phyloP scores from a whole-genome alignment of 176 grass and related monocot species.

The Carex scoparia region DNA sequence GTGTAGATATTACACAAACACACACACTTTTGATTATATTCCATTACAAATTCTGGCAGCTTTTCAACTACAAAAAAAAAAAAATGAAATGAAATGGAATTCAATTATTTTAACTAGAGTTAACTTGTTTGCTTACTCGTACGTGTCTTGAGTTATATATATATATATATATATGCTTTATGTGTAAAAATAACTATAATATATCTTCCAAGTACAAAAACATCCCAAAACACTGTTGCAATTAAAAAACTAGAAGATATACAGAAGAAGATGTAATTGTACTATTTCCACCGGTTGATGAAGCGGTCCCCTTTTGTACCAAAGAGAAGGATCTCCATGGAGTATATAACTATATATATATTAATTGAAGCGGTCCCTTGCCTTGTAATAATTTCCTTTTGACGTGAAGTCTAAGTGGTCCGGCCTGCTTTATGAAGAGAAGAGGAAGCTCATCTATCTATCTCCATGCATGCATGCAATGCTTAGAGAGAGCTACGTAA shows the following conservation, averaged over 20 bases:
- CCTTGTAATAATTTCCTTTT: slow-evolving; percentile 12
- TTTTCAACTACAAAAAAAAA: too few relatives aligned
- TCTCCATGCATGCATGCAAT: background rate
- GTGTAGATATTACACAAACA: too few relatives aligned
- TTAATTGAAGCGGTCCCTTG: background rate
- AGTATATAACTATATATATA: background rate
- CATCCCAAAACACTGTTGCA: background rate
- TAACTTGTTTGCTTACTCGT: too few relatives aligned
- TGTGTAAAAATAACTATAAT: too few relatives aligned
- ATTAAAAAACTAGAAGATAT: background rate
- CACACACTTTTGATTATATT: too few relatives aligned
- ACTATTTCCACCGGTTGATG: background rate
- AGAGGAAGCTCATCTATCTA: background rate
- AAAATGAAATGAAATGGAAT: too few relatives aligned
- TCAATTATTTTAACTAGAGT: too few relatives aligned
- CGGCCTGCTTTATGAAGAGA: background rate
- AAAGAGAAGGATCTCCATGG: slow-evolving; percentile 12
- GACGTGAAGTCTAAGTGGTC: background rate
- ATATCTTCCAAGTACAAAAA: background rate
- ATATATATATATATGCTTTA: too few relatives aligned
- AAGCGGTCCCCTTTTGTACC: background rate
- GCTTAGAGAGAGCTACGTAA: background rate
- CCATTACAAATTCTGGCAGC: too few relatives aligned
- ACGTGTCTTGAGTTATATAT: too few relatives aligned
- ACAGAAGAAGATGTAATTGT: background rate